Evolutionary conservation across 306 rosid genomes (phyloP), one percentile per base, ranked within the genome.

Genomic region (Quercus ilex): DNA sequence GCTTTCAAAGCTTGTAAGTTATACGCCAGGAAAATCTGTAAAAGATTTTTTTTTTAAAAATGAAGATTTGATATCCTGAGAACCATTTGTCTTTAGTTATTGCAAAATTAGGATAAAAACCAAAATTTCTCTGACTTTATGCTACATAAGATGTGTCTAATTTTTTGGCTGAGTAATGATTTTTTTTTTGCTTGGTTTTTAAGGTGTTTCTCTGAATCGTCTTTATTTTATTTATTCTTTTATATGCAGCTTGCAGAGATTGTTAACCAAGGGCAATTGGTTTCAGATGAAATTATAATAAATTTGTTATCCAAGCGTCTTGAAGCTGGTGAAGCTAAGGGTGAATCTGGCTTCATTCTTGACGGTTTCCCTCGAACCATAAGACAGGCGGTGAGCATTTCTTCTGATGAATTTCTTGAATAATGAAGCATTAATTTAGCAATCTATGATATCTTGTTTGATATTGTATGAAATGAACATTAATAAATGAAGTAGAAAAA

Each of bases 341-440:
- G 94, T 6, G 92, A 91, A 62, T 80, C 88, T 14, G 97, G 99
- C 58, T 95, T 91, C 78, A 95, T 95, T 88, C 98, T 95, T 26
- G 99, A 95, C 74, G 99, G 99, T 41, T 95, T 92, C 79, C 99
- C 99, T 41, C 89, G 99, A 73, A 95, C 98, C 53, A 88, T 95
- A 71, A 86, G 86, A 58, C 99, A 95, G 84, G 98, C 98, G 62
- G 98, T 93, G 85, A 89, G 99, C 84, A 78, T 81, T 57, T 83
- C 77, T 80, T 60, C 76, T 59, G 80, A 62, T 28, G 69, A 62
- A 62, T 77, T 74, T 2, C 33, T 13, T 21, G 28, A 49, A 21
- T 0, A 3, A 7, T 63, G 69, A 14, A 26, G 6, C 51, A 31
- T 35, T 19, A 67, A 35, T 67, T 18, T 33, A 64, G 46, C 70